Conservation (phyloP, 1,139 yeast genomes). For the Geotrichum bryndzae region DNA sequence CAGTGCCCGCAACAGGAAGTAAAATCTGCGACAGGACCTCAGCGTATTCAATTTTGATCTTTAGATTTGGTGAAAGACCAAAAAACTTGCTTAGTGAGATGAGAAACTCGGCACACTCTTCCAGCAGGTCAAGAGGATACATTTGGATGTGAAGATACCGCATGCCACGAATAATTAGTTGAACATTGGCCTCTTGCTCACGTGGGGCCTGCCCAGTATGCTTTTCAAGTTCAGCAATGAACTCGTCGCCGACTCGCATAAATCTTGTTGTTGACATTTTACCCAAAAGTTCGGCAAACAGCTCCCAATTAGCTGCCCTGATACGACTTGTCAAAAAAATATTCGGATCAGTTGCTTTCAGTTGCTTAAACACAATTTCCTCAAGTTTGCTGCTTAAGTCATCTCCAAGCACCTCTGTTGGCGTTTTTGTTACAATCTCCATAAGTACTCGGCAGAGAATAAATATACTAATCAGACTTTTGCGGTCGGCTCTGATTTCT, state of each 20-base stretch:
- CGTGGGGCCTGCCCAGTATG: constrained; percentile 43
- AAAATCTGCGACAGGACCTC: constrained; percentile 73
- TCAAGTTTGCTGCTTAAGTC: constrained; percentile 81
- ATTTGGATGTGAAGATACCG: constrained; percentile 65
- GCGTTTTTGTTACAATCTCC: constrained; percentile 86
- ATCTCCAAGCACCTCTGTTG: constrained; percentile 64
- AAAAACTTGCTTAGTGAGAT: constrained; percentile 83
- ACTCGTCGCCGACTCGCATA: constrained; percentile 83
- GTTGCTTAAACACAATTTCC: constrained; percentile 87
- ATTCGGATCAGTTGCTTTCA: constrained; percentile 80
- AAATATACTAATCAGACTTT: constrained; percentile 78
- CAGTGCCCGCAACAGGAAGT: constrained; percentile 72
- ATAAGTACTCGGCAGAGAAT: constrained; percentile 89
- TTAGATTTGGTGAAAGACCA: constrained; percentile 48
- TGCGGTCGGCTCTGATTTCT: constrained; percentile 79
- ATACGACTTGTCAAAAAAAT: constrained; percentile 60
- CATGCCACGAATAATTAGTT: constrained; percentile 85
- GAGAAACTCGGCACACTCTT: constrained; percentile 86
- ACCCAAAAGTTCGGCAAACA: constrained; percentile 84
- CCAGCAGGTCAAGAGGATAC: constrained; percentile 83
- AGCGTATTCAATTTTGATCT: constrained; percentile 66
- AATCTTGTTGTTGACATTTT: constrained; percentile 83
- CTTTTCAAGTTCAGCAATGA: constrained; percentile 86
- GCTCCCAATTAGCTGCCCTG: constrained; percentile 88
- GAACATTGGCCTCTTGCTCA: constrained; percentile 67